A percentile compares a stretch with the other conserved stretches of the same genome.
phyloP scores from a whole-genome alignment of 1,284 basidiomycete genomes.

The Irpex rosettiformis region DNA sequence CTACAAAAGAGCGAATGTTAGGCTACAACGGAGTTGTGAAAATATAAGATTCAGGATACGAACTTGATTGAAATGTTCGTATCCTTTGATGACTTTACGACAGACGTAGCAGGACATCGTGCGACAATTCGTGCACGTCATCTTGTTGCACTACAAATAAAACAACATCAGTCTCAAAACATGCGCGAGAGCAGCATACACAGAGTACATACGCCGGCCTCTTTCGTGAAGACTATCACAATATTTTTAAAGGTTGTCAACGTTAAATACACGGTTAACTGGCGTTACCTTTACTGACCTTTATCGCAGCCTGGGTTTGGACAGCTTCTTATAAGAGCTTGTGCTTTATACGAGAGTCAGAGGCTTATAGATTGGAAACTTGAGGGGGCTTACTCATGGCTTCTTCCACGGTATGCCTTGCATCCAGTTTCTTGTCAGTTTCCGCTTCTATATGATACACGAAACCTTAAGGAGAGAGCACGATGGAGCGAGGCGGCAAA shows the following conservation, averaged over 20 bases:
- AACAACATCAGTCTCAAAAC: background rate
- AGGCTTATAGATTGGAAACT: background rate
- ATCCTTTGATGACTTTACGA: conserved; percentile 64
- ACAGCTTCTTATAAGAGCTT: conserved; percentile 81
- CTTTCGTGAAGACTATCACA: conserved; percentile 67
- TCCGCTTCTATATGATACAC: conserved; percentile 51
- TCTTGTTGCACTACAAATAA: conserved; percentile 69
- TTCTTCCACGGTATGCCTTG: conserved; percentile 77
- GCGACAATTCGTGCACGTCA: conserved; percentile 66
- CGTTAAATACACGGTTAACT: conserved; percentile 1
- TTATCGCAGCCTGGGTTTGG: conserved; percentile 77
- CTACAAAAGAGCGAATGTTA: conserved; percentile 23
- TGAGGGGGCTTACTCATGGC: conserved; percentile 69
- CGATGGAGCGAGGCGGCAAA: background rate
- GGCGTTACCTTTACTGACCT: conserved; percentile 37
- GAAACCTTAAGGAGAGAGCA: background rate
- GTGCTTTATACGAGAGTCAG: conserved; percentile 40
- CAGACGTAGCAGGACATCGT: conserved; percentile 80
- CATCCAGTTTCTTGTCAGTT: conserved; percentile 68
- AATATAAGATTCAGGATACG: conserved; percentile 18
- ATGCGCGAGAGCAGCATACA: background rate
- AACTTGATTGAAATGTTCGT: conserved; percentile 74
- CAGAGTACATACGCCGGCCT: conserved; percentile 52
- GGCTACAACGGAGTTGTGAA: background rate
- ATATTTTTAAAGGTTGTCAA: conserved; percentile 6